Base-by-base conservation (phyloP, 495 filamentous ascomycete species). In the Lineolata rhizophorae region DNA sequence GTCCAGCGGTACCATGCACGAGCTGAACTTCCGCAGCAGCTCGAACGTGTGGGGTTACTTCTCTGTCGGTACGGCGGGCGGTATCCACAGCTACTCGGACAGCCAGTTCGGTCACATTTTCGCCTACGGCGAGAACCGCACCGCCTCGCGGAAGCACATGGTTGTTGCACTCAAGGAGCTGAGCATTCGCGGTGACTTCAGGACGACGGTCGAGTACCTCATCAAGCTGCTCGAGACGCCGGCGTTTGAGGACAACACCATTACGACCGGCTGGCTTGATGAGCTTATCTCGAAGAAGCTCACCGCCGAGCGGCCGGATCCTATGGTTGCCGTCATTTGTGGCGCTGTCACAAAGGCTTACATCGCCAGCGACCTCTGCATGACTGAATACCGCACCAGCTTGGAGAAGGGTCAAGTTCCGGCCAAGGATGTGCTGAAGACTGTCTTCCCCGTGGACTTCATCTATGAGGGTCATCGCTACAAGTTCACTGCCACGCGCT, bases 11-110 rank as follows among this genome's bases (percentile, higher is more conserved):
- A 91, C 81, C 37, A 87, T 99, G 72, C 87, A 94, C 58, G 87
- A 99, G 49, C 61, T 99, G 43, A 99, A 99, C 62, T 99, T 99
- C 72, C 67, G 87, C 37, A 82, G 73, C 60, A 93, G 84, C 44
- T 94, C 87, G 27, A 99, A 99, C 45, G 87, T 94, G 24, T 99
- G 87, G 87, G 87, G 87, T 64, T 99, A 99, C 57, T 99, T 99
- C 71, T 99, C 87, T 20, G 87, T 99, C 53, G 79, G 87, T 57
- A 83, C 83, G 12, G 70, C 80, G 24, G 82, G 82, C 61, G 81
- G 83, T 55, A 99, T 99, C 41, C 87, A 99, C 70, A 92, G 77
- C 50, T 99, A 91, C 63, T 94, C 87, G 2, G 87, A 99, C 65
- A 85, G 77, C 48, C 87, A 99, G 53, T 99, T 99, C 46, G 87